Evolutionary conservation across 129 eudicot genomes (phyloP).

Genomic region (Logfia minima): DNA sequence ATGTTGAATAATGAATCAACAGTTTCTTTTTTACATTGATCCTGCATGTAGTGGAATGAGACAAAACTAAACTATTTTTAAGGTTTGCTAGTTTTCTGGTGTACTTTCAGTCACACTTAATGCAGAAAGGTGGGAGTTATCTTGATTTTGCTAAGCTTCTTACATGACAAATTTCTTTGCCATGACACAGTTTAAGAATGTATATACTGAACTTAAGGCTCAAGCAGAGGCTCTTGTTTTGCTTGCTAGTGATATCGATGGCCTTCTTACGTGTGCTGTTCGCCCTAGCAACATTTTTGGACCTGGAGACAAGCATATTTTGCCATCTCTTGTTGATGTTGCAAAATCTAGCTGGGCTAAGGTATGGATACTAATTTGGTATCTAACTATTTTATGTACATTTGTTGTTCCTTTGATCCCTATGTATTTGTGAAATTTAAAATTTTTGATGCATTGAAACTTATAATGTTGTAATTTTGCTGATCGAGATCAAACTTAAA

Average conservation of each 20-base stretch:
- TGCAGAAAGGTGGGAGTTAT: slow-evolving; percentile 17
- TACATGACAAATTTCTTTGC: slow-evolving; percentile 8
- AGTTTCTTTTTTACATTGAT: not conserved
- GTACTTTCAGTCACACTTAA: slow-evolving; percentile 12
- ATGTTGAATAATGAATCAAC: slow-evolving; percentile 14
- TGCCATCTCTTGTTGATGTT: slow-evolving; percentile 58
- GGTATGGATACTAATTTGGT: slow-evolving; percentile 48
- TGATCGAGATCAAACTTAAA: slow-evolving; percentile 5
- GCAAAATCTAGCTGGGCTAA: slow-evolving; percentile 73
- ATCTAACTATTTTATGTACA: not conserved
- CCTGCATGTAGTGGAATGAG: slow-evolving; percentile 7
- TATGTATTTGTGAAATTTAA: not conserved
- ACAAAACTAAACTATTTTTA: not conserved
- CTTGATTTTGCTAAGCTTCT: slow-evolving; percentile 7
- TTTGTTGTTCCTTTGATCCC: slow-evolving; percentile 12
- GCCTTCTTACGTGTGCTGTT: slow-evolving; percentile 82
- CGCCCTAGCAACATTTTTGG: slow-evolving; percentile 83
- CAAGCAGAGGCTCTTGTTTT: slow-evolving; percentile 87
- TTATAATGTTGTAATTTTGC: not conserved
- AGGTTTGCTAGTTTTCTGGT: not conserved
- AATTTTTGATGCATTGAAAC: slow-evolving; percentile 6
- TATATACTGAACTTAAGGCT: slow-evolving; percentile 72
- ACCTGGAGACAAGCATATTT: slow-evolving; percentile 65
- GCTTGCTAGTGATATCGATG: slow-evolving; percentile 63
- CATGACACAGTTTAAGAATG: slow-evolving; percentile 52